Base-by-base conservation (phyloP, 805 yeast genomes). In the Jamesozyma spencerorum region DNA sequence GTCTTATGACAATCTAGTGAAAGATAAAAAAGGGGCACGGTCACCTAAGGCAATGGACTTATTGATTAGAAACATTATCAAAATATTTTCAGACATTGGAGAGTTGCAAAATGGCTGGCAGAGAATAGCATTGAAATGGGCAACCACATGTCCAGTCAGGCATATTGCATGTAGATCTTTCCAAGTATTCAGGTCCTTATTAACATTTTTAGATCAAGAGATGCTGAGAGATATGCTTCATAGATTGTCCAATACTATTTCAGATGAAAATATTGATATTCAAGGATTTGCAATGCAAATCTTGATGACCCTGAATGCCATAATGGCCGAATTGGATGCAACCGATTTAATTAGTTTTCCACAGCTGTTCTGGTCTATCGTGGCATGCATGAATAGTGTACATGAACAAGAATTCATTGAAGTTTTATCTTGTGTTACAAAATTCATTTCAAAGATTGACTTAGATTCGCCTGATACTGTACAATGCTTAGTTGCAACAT, bases 211-310 rank as follows among this genome's bases (percentile, higher is more conserved):
- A 45, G 97, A 92, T 55, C 88, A 81, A 54, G 70, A 74, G 10
- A 90, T 92, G 96, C 66, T 94, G 34, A 77, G 85, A 41, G 97
- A 88, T 62, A 85, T 92, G 95, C 68, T 92, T 10, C 95, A 90
- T 41, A 74, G 99, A 44, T 68, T 92, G 24, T 85, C 96, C 0
- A 88, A 87, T 51, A 94, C 99, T 0, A 81, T 92, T 6, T 79
- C 96, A 0, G 99, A 94, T 57, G 86, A 80, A 31, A 77, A 86
- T 10, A 65, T 75, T 0, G 98, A 92, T 50, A 88, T 92, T 30
- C 97, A 90, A 62, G 95, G 96, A 1, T 94, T 94, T 62, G 81
- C 97, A 0, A 85, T 92, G 88, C 98, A 92, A 62, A 92, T 92
- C 40, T 65, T 92, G 47, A 90, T 92, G 97, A 90, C 98, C 0